Evolutionary conservation across 2,329 filamentous ascomycete genomes (phyloP), one percentile per base, ranked within the genome.

Genomic region (Penicillium sp.): DNA sequence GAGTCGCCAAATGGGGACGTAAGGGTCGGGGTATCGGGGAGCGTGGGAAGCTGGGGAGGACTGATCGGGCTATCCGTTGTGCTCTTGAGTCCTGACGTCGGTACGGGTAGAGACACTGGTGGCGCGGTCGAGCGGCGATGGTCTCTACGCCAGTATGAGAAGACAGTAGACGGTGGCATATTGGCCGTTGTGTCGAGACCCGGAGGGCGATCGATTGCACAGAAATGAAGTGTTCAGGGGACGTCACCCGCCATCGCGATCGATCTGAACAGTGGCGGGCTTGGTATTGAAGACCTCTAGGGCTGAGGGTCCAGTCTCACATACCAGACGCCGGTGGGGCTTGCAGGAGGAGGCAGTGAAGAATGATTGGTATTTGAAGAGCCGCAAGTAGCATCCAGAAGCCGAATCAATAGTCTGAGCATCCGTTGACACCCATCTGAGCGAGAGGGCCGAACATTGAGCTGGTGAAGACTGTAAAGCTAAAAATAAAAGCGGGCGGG

Each of bases 121-220:
- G 69, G 66, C 39, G 70, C 69, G 60, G 66, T 71, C 36, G 69
- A 71, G 54, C 73, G 73, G 62, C 74, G 73, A 58, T 75, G 73
- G 51, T 76, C 73, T 60, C 73, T 73, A 55, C 74, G 74, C 74
- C 72, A 76, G 60, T 77, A 77, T 27, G 74, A 75, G 60, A 77
- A 77, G 49, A 76, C 74, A 19, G 73, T 71, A 41, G 74, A 76
- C 3, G 74, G 70, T 6, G 73, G 66, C 74, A 77, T 76, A 61
- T 27, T 68, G 50, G 53, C 49, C 55, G 37, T 33, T 54, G 51
- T 49, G 59, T 39, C 51, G 53, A 58, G 46, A 50, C 61, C 65
- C 62, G 50, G 49, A 54, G 60, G 37, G 61, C 60, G 64, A 63
- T 52, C 58, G 24, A 50, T 55, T 55, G 36, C 60, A 59, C 46